A percentile compares a stretch with the other conserved stretches of the same genome.
phyloP scores from a whole-genome alignment of 331 rosid species.

The Pyracantha coccinea region DNA sequence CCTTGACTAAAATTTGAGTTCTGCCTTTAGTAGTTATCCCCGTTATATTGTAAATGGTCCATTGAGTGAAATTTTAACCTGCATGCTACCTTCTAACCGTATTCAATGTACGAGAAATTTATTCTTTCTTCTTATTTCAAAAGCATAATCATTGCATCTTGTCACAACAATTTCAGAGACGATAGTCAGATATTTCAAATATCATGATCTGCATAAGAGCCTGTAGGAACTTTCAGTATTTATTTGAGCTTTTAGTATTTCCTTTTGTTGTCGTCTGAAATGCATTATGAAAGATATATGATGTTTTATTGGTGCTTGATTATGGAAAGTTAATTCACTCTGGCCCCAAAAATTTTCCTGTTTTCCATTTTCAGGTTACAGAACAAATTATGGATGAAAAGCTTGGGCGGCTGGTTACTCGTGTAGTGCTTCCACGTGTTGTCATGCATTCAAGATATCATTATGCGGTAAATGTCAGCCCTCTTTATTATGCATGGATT shows the following conservation, averaged over 20 bases:
- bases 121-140: neutral
- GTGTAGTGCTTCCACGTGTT: slow-evolving; percentile 97
- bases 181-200: too few species aligned
- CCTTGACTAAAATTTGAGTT: neutral
- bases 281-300: neutral
- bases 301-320: neutral
- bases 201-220: too few species aligned
- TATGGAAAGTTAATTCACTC: slow-evolving; percentile 7
- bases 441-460: slow-evolving; percentile 94
- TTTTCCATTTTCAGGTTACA: slow-evolving; percentile 54
- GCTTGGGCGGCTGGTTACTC: slow-evolving; percentile 82
- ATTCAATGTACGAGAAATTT: neutral
- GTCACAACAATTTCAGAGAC: neutral
- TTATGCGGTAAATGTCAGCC: slow-evolving; percentile 52
- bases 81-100: neutral
- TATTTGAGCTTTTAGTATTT: too few species aligned
- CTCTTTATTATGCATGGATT: neutral
- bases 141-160: neutral
- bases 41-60: neutral
- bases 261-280: neutral
- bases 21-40: neutral
- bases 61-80: neutral
- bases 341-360: slow-evolving; percentile 7
- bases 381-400: slow-evolving; percentile 87
- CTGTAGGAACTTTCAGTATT: too few species aligned